These are phyloP conservation scores for Penicillium sp. DNA, from an alignment of 2,329 filamentous ascomycete genomes.

Conservation along the genomic window DNA sequence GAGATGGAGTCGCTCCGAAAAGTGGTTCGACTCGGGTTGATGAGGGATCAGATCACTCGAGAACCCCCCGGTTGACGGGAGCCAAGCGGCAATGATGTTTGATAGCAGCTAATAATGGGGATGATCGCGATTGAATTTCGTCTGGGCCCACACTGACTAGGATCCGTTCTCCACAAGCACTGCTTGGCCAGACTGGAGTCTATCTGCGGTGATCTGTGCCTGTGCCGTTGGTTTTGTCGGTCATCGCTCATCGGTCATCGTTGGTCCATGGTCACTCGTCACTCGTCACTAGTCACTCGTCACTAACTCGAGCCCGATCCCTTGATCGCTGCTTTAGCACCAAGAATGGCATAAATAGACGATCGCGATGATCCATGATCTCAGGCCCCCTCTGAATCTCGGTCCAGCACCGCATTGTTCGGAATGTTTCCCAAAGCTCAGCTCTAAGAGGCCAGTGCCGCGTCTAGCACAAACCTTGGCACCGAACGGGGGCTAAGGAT, in stretches of 20 bases:
- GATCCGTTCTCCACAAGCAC: neutral
- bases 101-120: neutral
- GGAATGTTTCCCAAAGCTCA: neutral
- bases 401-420: neutral
- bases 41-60: no score
- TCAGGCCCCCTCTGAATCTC: conserved; percentile 9
- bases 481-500: conserved; percentile 6
- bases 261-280: no score
- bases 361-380: conserved; percentile 24
- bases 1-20: no score
- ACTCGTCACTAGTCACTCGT: no score
- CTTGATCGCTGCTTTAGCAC: conserved; percentile 1
- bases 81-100: neutral
- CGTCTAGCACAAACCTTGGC: conserved; percentile 7
- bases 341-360: conserved; percentile 27
- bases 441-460: conserved; percentile 4
- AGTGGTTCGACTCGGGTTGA: no score
- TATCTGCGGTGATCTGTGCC: no score
- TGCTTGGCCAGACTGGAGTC: neutral
- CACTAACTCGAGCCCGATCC: neutral
- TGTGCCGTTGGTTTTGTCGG: no score
- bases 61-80: no score
- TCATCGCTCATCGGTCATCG: no score
- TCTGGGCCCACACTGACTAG: neutral
- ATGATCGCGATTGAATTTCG: neutral